A percentile compares a stretch with the other conserved stretches of the same genome.
These are phyloP conservation scores for Flaveria linearis DNA, from an alignment of 129 eudicot species.

Conservation along the genomic window DNA sequence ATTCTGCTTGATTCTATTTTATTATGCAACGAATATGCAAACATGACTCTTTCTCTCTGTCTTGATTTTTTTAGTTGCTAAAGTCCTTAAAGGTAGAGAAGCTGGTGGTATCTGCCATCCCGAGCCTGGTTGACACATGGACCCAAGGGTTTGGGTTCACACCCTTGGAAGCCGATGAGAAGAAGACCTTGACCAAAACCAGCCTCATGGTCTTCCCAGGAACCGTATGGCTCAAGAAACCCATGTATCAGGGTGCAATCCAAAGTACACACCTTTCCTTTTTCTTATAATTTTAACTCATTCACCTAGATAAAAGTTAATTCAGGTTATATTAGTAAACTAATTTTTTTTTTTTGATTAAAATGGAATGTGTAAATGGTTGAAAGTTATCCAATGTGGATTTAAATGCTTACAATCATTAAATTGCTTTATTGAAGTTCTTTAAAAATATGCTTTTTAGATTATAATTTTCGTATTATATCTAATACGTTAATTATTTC, in stretches of 20 bases:
- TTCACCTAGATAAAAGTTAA: neutral
- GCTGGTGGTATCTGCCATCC: conserved; percentile 85
- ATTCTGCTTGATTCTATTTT: neutral
- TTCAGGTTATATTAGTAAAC: neutral
- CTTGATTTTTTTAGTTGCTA: conserved; percentile 55
- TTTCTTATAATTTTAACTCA: neutral
- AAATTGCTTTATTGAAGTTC: neutral
- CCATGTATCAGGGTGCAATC: conserved; percentile 33
- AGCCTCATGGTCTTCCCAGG: conserved; percentile 96
- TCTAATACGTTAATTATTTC: neutral
- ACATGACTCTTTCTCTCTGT: neutral
- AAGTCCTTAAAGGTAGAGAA: conserved; percentile 76
- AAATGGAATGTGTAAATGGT: neutral
- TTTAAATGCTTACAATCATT: conserved; percentile 4
- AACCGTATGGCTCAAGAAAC: conserved; percentile 82
- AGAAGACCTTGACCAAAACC: conserved; percentile 52
- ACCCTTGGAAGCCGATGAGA: conserved; percentile 73
- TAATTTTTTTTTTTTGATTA: neutral
- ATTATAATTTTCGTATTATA: neutral
- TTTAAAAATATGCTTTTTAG: neutral
- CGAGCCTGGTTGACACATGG: conserved; percentile 87
- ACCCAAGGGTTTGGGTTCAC: conserved; percentile 81
- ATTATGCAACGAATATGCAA: neutral
- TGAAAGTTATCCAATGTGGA: neutral
- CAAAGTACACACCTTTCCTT: conserved; percentile 21